Conservation (phyloP, 305 asterid genomes). For the Solanum hybrid region DNA sequence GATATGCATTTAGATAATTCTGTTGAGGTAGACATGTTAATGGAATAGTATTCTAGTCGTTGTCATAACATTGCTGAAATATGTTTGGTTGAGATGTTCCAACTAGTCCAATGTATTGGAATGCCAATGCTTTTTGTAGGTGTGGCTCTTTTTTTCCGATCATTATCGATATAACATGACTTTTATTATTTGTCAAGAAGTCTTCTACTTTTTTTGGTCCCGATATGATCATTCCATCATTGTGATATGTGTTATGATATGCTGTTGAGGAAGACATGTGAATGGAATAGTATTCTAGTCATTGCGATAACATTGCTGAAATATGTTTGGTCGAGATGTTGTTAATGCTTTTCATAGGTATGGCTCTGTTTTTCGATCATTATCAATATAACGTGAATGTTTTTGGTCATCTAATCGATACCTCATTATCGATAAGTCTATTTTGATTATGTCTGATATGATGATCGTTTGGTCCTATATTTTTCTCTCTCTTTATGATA, state of each 20-base stretch:
- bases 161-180: background rate
- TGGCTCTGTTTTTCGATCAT: background rate
- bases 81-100: slow-evolving; percentile 24
- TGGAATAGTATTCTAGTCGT: background rate
- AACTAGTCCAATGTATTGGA: slow-evolving; percentile 49
- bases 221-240: no score
- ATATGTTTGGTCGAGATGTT: background rate
- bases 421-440: background rate
- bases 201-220: background rate
- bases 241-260: no score
- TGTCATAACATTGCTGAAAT: background rate
- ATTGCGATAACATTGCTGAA: background rate
- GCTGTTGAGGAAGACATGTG: background rate
- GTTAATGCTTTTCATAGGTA: slow-evolving; percentile 46
- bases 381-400: background rate
- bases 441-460: background rate
- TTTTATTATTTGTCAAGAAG: background rate
- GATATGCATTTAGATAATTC: background rate
- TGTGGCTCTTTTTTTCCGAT: background rate
- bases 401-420: background rate
- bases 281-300: background rate
- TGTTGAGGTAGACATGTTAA: background rate
- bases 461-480: background rate
- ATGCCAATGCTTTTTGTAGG: slow-evolving; percentile 54
- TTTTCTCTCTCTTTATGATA: background rate